Base-by-base conservation (phyloP, 257 asterid species). In the Ehretia macrophylla region DNA sequence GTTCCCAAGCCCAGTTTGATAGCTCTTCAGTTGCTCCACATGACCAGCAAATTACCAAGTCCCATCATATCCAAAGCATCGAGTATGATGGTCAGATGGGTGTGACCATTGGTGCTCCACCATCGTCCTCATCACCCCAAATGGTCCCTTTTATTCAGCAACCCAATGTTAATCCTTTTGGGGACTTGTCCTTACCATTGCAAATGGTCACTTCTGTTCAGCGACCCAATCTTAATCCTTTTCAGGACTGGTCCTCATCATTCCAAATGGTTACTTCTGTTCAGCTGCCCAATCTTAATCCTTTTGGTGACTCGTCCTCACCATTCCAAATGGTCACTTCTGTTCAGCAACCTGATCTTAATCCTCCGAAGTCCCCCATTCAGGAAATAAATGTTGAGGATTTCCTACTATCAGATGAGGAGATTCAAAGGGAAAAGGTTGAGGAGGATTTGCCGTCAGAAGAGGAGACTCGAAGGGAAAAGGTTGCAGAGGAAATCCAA, bases 391-490 rank as follows among this genome's bases (percentile, higher is more conserved):
- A 68, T 59, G 66, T 80, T 12, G 79, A 79, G 67, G 85, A 90
- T 22, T 86, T 78, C n/a, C n/a, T n/a, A n/a, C n/a, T n/a, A n/a
- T n/a, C n/a, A n/a, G n/a, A n/a, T n/a, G n/a, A n/a, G 95, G 77
- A 57, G 58, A 75, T 72, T 63, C 79, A 57, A 58, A 75, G 72
- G 42, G 95, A 79, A 51, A 83, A 79, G 77, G 95, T 83, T 10
- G 75, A 68, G 5, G 94, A 83, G 35, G 99, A 92, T 51, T 83
- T 83, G 65, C 44, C 89, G 72, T 86, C 96, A 0, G 97, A 86
- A 71, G 99, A 92, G 66, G 99, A 89, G 55, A 93, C 89, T 38
- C 96, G 97, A 19, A n/a, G n/a, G n/a, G n/a, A n/a, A n/a, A n/a
- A n/a, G n/a, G n/a, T n/a, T n/a, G n/a, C n/a, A n/a, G n/a, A n/a